These are phyloP conservation scores for Thermoascus crustaceus DNA, from an alignment of 2,329 filamentous ascomycete species.

Conservation along the genomic window DNA sequence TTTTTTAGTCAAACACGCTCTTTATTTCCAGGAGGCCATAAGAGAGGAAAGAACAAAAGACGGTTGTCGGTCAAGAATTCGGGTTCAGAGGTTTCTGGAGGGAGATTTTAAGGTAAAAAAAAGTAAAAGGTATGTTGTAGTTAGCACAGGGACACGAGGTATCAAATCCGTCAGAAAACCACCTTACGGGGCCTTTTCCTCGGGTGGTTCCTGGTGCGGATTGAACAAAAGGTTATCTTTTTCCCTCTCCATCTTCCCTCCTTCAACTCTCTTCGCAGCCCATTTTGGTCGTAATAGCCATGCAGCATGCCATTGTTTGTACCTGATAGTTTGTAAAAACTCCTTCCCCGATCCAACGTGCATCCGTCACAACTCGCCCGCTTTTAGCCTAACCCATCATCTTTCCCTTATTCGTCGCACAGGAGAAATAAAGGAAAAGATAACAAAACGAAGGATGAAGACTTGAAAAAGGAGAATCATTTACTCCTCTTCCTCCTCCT, in stretches of 20 bases:
- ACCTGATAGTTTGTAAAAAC: background rate
- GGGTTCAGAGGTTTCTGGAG: no score
- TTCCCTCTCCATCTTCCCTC: background rate
- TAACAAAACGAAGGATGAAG: constrained; percentile 12
- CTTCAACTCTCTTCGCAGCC: background rate
- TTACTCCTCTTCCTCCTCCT: constrained; percentile 39
- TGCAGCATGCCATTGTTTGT: constrained; percentile 1
- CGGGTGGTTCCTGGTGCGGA: no score
- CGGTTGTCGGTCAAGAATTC: constrained; percentile 14
- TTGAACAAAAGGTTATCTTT: background rate
- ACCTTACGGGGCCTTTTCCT: no score
- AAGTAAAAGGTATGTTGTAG: no score
- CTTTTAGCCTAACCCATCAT: background rate
- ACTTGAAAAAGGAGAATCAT: constrained; percentile 22
- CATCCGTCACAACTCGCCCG: background rate
- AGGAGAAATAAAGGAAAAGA: constrained; percentile 4
- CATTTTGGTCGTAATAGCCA: background rate
- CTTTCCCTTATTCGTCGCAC: constrained; percentile 1
- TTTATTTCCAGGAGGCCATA: constrained; percentile 24
- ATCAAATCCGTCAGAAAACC: no score
- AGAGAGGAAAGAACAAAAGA: constrained; percentile 21
- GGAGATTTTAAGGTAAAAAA: no score
- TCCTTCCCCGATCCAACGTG: background rate
- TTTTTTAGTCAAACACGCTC: constrained; percentile 21
- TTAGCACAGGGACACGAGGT: no score